Evolutionary conservation across 2,329 filamentous ascomycete species (phyloP), one percentile per base, ranked within the genome.

Genomic region (Calonectria pauciramosa): DNA sequence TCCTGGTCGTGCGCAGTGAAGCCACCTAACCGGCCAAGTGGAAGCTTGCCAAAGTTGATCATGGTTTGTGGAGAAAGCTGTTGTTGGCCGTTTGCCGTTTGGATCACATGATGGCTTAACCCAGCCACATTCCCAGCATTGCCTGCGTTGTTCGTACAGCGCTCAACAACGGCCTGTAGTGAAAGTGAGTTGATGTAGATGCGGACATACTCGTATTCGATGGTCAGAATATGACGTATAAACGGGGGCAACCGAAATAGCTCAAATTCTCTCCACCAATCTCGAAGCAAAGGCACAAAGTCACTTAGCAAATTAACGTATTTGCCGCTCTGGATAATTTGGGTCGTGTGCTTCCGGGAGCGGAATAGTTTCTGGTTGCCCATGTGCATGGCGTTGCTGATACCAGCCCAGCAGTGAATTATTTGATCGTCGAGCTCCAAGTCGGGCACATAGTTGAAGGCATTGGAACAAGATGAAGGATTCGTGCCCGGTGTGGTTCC

Each of bases 101-200:
- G 76, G 20, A 84, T 79, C 52, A 83, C 84, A 44, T 84, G 83
- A 23, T 80, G 76, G 59, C 83, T 85, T 7, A 84, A 83, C 7
- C 82, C 81, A 18, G 86, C 83, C n/a, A 84, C 86, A 72, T 88
- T 87, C 14, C 86, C 87, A 26, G 93, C 92, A 77, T 96, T 87
- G 14, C 86, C 87, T 28, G 93, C 92, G 77, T 96, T 78, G 38
- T 80, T 96, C 9, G 95, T 96, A 85, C 95, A 98, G 74, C 96
- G 92, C 85, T 98, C 96, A 8, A 99, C 95, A 4, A 99, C 96
- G 28, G 97, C 97, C 86, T 99, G 97, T 2, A 99, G 88, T 2
- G 96, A 96, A 2, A 99, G 89, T 0, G 96, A 98, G 84, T 99
- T 98, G 86, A 98, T 91, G 82, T 99, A 99, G 66, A 98, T 94